phyloP scores from a whole-genome alignment of 768 basidiomycete genomes.

The Tulasnella sp. region DNA sequence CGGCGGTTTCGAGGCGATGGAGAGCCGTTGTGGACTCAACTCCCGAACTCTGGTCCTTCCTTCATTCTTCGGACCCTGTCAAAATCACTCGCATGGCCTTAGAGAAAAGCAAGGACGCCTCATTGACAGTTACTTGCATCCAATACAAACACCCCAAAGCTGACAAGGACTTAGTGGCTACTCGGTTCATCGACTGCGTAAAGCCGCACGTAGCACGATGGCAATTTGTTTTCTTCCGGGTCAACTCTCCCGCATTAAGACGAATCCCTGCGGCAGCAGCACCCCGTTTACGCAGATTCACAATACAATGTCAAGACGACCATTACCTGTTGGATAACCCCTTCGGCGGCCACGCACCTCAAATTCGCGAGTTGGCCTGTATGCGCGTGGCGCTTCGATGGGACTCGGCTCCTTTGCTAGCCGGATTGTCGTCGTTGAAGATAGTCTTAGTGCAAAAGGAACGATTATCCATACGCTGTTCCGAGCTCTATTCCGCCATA shows the following conservation, averaged over 20 bases:
- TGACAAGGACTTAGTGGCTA: not conserved
- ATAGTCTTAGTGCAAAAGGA: not conserved
- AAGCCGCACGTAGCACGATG: not conserved
- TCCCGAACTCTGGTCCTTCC: not conserved
- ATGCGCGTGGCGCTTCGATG: not conserved
- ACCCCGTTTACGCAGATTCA: not conserved
- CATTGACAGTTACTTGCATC: not conserved
- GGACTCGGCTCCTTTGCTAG: not conserved
- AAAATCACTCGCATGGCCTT: not conserved
- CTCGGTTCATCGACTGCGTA: not conserved
- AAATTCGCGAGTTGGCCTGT: not conserved
- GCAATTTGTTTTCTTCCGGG: not conserved
- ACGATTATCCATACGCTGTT: not conserved
- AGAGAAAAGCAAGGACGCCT: not conserved
- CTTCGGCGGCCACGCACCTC: not conserved
- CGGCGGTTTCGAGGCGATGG: not conserved
- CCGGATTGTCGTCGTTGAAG: not conserved
- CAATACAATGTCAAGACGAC: not conserved
- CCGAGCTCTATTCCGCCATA: not conserved
- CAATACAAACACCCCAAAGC: not conserved
- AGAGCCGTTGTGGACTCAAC: not conserved
- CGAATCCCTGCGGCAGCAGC: not conserved
- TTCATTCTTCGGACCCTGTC: not conserved
- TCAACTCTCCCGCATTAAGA: not conserved
- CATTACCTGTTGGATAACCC: not conserved